A percentile compares a stretch with the other conserved stretches of the same genome.
Conservation (phyloP, 306 rosid species). For the Vigna nakashimae region DNA sequence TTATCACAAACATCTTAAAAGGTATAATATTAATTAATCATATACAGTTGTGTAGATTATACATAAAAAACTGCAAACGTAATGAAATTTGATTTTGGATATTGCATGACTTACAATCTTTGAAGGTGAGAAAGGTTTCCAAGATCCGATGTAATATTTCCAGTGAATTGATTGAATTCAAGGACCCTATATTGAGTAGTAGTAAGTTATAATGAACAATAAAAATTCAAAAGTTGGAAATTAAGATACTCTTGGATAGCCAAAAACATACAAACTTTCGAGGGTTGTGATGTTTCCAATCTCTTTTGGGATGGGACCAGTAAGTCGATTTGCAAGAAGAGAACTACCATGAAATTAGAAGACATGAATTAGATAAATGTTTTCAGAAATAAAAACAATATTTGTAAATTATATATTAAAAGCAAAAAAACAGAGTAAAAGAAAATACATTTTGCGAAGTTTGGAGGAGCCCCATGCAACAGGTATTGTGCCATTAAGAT, state of each 20-base stretch:
- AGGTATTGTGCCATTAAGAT: constrained; percentile 61
- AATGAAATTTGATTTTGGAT: too few species aligned
- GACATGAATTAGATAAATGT: not conserved
- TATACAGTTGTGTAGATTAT: too few species aligned
- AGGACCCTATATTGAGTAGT: constrained; percentile 46
- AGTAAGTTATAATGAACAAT: not conserved
- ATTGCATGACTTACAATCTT: constrained; percentile 49
- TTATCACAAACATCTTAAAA: too few species aligned
- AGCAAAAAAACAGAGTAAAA: not conserved
- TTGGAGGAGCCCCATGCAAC: constrained; percentile 50
- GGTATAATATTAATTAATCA: too few species aligned
- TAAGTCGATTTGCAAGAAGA: constrained; percentile 57
- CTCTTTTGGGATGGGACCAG: constrained; percentile 61
- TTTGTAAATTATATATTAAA: not conserved
- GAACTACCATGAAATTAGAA: constrained; percentile 44
- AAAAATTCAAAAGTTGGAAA: not conserved
- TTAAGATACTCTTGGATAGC: not conserved
- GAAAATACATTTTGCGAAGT: not conserved
- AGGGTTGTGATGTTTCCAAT: constrained; percentile 42
- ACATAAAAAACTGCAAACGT: too few species aligned
- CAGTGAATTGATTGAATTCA: constrained; percentile 56
- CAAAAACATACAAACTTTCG: constrained; percentile 55
- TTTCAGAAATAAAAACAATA: not conserved
- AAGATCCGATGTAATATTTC: constrained; percentile 53
- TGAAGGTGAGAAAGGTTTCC: constrained; percentile 50